Percentiles rank a stretch among this genome's conserved stretches.
phyloP scores from a whole-genome alignment of 1,284 basidiomycete genomes.

The Moesziomyces antarcticus region DNA sequence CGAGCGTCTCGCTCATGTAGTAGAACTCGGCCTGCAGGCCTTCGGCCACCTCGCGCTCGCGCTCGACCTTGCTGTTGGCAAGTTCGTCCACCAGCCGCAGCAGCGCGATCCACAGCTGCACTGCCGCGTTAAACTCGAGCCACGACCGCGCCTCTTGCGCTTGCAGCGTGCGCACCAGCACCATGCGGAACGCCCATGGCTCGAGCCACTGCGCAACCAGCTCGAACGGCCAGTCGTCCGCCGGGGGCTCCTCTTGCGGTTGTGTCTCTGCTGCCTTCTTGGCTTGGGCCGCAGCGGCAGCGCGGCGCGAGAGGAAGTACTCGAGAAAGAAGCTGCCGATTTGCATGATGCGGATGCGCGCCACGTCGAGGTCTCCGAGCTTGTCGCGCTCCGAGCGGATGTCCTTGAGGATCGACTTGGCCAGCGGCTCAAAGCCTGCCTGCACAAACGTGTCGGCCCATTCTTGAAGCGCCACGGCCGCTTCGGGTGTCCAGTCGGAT shows the following conservation, averaged over 20 bases:
- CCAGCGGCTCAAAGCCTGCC: constrained; percentile 57
- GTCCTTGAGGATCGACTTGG: constrained; percentile 59
- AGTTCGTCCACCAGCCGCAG: constrained; percentile 61
- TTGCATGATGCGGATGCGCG: constrained; percentile 62
- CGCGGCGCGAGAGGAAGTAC: constrained; percentile 59
- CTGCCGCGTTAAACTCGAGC: constrained; percentile 63
- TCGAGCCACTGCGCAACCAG: constrained; percentile 61
- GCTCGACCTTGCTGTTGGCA: constrained; percentile 46
- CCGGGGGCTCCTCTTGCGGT: constrained; percentile 3
- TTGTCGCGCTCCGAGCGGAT: constrained; percentile 65
- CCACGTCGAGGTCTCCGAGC: constrained; percentile 62
- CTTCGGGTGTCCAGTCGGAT: constrained; percentile 56
- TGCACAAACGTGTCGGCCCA: constrained; percentile 65
- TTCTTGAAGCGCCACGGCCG: constrained; percentile 40
- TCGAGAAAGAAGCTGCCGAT: constrained; percentile 64
- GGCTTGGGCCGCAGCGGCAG: constrained; percentile 18
- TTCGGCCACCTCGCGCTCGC: constrained; percentile 57
- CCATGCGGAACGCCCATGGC: constrained; percentile 65
- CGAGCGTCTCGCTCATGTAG: constrained; percentile 62
- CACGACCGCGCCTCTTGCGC: constrained; percentile 56
- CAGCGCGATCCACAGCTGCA: constrained; percentile 64
- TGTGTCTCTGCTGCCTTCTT: constrained; percentile 10
- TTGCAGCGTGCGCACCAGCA: constrained; percentile 51
- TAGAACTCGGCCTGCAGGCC: constrained; percentile 63
- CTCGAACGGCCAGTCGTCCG: constrained; percentile 50